phyloP scores from a whole-genome alignment of 2,329 filamentous ascomycete species.

The Phialemoniopsis sp. region DNA sequence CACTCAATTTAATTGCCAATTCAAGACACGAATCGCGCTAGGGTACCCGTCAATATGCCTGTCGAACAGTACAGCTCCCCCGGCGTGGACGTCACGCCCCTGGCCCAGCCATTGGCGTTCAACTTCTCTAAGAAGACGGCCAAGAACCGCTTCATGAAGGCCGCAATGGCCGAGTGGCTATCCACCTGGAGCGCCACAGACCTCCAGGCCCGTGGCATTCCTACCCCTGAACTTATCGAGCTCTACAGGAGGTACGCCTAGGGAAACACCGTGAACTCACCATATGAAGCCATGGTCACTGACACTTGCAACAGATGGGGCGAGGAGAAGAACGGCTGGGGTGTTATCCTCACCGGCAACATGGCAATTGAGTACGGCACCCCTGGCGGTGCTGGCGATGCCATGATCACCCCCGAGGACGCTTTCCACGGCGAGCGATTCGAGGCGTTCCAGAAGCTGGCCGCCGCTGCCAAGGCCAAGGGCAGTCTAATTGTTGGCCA shows the following conservation, averaged over 20 bases:
- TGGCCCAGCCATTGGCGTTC: conserved; percentile 43
- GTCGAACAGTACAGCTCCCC: conserved; percentile 29
- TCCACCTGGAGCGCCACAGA: conserved; percentile 55
- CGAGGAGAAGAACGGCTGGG: conserved; percentile 37
- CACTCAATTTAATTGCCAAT: no score
- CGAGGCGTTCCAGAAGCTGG: conserved; percentile 55
- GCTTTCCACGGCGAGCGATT: conserved; percentile 53
- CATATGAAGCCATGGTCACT: conserved; percentile 26
- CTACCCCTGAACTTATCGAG: conserved; percentile 36
- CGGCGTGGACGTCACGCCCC: conserved; percentile 20
- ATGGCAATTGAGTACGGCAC: conserved; percentile 56
- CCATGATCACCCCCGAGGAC: conserved; percentile 51
- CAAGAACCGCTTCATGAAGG: conserved; percentile 64
- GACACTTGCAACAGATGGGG: conserved; percentile 39
- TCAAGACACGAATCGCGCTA: no score
- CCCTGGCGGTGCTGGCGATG: conserved; percentile 51
- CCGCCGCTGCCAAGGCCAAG: conserved; percentile 47
- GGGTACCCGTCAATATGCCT: conserved; percentile 16
- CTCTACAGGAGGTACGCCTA: conserved; percentile 42
- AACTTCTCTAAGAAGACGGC: conserved; percentile 50
- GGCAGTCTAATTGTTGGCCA: conserved; percentile 59
- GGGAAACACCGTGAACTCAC: neutral
- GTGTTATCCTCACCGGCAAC: conserved; percentile 9
- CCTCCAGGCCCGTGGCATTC: conserved; percentile 40
- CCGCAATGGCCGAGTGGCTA: conserved; percentile 61